phyloP scores from a whole-genome alignment of 257 asterid genomes.

The Henckelia pumila region DNA sequence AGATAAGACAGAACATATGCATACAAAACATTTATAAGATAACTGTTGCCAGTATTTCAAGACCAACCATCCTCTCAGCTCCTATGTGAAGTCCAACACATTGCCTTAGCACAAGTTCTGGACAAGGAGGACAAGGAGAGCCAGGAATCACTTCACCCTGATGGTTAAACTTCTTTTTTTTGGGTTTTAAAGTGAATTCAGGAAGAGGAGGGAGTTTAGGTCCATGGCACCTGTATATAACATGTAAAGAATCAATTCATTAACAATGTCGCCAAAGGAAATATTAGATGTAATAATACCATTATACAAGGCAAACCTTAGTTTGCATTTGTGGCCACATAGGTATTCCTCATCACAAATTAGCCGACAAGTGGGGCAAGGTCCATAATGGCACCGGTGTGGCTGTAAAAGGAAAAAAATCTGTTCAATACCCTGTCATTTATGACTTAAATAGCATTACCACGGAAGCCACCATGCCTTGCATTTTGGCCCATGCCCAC shows the following conservation, averaged over 20 bases:
- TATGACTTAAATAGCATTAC: neutral
- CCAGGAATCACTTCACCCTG: slow-evolving; percentile 62
- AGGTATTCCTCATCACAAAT: slow-evolving; percentile 69
- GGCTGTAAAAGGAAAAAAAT: slow-evolving; percentile 48
- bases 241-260: slow-evolving; percentile 20
- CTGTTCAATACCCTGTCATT: neutral
- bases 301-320: slow-evolving; percentile 48
- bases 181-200: slow-evolving; percentile 84
- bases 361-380: slow-evolving; percentile 78
- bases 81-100: slow-evolving; percentile 87
- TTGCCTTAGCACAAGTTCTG: slow-evolving; percentile 79
- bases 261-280: slow-evolving; percentile 21
- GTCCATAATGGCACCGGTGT: slow-evolving; percentile 94
- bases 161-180: slow-evolving; percentile 62
- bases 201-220: slow-evolving; percentile 81
- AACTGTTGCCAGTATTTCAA: slow-evolving; percentile 16
- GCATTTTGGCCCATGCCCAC: slow-evolving; percentile 58
- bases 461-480: slow-evolving; percentile 44
- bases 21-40: slow-evolving; percentile 1
- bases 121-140: slow-evolving; percentile 78
- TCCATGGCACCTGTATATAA: slow-evolving; percentile 75
- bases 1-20: neutral
- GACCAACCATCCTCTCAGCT: slow-evolving; percentile 75
- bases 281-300: slow-evolving; percentile 6
- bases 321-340: slow-evolving; percentile 82